Percentiles rank a stretch among this genome's conserved stretches.
phyloP scores from a whole-genome alignment of 208 protist species.

The Histomonas meleagridis region DNA sequence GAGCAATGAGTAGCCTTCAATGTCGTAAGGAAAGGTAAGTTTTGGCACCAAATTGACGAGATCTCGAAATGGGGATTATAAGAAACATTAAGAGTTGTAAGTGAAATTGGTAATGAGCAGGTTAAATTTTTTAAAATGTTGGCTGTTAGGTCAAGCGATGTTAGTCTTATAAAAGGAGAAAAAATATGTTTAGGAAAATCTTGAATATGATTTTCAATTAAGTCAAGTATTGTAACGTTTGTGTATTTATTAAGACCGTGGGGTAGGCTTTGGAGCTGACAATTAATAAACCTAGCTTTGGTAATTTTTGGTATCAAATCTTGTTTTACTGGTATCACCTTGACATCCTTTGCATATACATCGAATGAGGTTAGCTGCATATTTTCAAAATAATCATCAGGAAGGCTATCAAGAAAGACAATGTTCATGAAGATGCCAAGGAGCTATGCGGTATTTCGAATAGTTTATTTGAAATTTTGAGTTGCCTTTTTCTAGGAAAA shows the following conservation, averaged over 20 bases:
- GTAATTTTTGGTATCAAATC: background rate
- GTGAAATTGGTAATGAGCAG: background rate
- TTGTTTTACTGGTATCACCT: background rate
- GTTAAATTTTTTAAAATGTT: background rate
- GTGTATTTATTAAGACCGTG: background rate
- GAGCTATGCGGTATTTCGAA: too few relatives aligned
- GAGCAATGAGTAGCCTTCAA: background rate
- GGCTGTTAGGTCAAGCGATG: background rate
- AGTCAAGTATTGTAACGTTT: background rate
- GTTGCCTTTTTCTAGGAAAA: too few relatives aligned
- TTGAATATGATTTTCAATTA: background rate
- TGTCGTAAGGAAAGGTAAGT: background rate
- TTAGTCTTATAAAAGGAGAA: background rate
- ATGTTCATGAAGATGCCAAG: too few relatives aligned
- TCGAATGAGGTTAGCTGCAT: background rate
- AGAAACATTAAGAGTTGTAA: background rate
- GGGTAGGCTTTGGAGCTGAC: background rate
- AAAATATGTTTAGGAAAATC: background rate
- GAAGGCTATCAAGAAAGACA: background rate
- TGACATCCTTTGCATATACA: background rate
- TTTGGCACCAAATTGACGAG: background rate
- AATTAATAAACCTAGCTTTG: background rate
- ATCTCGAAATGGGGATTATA: background rate
- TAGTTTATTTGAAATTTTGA: too few relatives aligned
- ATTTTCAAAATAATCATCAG: background rate